These are phyloP conservation scores for Sextonia rubra DNA, from an alignment of 164 flowering plant genomes.

Conservation along the genomic window DNA sequence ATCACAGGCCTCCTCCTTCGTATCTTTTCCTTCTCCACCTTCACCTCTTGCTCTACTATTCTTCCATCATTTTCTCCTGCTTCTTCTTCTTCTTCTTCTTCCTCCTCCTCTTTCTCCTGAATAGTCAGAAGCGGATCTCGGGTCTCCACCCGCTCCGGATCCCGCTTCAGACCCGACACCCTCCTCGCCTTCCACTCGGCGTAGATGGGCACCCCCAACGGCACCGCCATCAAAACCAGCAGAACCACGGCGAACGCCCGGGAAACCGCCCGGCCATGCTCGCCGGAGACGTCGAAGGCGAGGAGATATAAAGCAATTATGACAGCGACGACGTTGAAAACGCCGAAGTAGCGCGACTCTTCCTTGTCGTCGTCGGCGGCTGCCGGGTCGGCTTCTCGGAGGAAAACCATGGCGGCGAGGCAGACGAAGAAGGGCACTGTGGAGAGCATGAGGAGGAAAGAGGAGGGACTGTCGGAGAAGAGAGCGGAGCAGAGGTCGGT, in stretches of 20 bases:
- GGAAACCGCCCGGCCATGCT: conserved; percentile 27
- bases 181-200: conserved; percentile 1
- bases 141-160: conserved; percentile 31
- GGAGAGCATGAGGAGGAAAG: conserved; percentile 62
- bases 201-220: conserved; percentile 50
- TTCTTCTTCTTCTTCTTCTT: neutral
- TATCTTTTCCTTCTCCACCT: neutral
- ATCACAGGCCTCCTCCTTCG: conserved; percentile 35
- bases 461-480: conserved; percentile 53
- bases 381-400: conserved; percentile 52
- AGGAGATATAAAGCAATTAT: conserved; percentile 37
- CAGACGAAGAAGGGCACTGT: conserved; percentile 60
- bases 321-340: conserved; percentile 33
- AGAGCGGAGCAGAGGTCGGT: conserved; percentile 69
- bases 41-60: conserved; percentile 10
- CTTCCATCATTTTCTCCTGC: too few species aligned
- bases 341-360: conserved; percentile 24
- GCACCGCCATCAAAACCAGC: conserved; percentile 32
- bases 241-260: conserved; percentile 26
- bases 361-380: conserved; percentile 19
- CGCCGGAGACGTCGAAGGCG: conserved; percentile 33
- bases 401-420: conserved; percentile 55
- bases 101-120: conserved; percentile 3
- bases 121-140: conserved; percentile 37
- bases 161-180: neutral